Percentiles rank a stretch among this genome's conserved stretches.
These are phyloP conservation scores for Chlamydomonas sp. DNA, from an alignment of 139 green algal genomes.

Conservation along the genomic window DNA sequence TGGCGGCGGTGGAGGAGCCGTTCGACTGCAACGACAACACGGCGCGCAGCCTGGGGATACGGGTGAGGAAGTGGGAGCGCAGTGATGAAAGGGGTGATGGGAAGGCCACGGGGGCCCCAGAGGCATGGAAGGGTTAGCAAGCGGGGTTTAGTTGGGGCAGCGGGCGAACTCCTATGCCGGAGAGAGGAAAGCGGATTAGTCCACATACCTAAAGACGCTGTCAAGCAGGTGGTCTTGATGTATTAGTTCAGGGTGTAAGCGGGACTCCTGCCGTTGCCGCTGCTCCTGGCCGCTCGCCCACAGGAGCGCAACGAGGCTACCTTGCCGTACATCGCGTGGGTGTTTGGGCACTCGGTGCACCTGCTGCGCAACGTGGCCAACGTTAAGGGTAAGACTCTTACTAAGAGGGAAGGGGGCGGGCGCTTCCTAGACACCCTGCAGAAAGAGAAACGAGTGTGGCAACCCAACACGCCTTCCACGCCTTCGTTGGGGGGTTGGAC, in stretches of 20 bases:
- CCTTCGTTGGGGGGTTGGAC: too few relatives aligned
- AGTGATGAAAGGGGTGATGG: not conserved
- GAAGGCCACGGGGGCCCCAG: not conserved
- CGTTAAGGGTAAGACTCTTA: not conserved
- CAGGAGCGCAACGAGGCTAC: conserved; percentile 34
- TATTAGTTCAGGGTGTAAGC: too few relatives aligned
- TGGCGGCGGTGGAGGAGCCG: conserved; percentile 36
- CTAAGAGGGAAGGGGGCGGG: not conserved
- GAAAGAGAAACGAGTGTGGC: not conserved
- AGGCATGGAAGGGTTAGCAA: not conserved
- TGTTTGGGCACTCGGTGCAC: conserved; percentile 32
- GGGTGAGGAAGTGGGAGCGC: not conserved
- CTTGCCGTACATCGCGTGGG: conserved; percentile 36
- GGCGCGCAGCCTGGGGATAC: conserved; percentile 24
- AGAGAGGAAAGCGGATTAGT: too few relatives aligned
- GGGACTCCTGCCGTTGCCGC: not conserved
- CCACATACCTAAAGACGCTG: too few relatives aligned
- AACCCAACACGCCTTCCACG: too few relatives aligned
- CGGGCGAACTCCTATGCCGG: not conserved
- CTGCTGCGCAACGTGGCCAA: conserved; percentile 1
- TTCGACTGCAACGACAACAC: conserved; percentile 43
- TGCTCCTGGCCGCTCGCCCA: not conserved
- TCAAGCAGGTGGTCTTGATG: too few relatives aligned
- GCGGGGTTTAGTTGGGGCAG: not conserved
- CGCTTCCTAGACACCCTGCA: not conserved